These are phyloP conservation scores for Coemansia sp. DNA, from an alignment of 192 early-diverging fungal genomes.

Conservation along the genomic window DNA sequence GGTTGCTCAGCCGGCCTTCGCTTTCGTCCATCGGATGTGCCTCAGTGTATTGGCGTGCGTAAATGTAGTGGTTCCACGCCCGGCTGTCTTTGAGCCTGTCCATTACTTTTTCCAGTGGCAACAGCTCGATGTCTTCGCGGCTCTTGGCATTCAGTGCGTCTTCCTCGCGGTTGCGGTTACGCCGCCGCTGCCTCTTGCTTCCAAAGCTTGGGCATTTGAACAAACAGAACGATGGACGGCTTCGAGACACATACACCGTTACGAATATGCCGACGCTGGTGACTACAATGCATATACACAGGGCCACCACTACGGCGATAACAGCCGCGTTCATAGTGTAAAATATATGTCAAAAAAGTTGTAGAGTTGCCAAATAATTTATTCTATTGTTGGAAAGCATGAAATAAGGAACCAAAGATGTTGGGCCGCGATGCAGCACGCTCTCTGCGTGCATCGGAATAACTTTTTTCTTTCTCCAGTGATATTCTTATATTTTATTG, in stretches of 20 bases:
- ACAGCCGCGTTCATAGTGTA: slow-evolving; percentile 16
- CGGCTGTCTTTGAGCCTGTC: slow-evolving; percentile 27
- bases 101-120: slow-evolving; percentile 34
- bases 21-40: slow-evolving; percentile 47
- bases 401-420: not conserved
- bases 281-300: slow-evolving; percentile 23
- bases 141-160: slow-evolving; percentile 5
- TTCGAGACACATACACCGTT: slow-evolving; percentile 10
- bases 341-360: not conserved
- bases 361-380: not conserved
- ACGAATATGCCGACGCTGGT: slow-evolving; percentile 8
- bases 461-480: too few relatives aligned
- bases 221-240: slow-evolving; percentile 6
- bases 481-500: not conserved
- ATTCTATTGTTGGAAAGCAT: not conserved
- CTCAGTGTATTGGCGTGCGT: slow-evolving; percentile 58
- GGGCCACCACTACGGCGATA: slow-evolving; percentile 27
- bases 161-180: slow-evolving; percentile 4
- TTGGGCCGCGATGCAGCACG: too few relatives aligned
- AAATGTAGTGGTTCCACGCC: slow-evolving; percentile 36
- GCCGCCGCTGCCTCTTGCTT: not conserved
- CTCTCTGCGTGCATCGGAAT: too few relatives aligned
- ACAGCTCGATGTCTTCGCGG: slow-evolving; percentile 21
- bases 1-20: slow-evolving; percentile 27
- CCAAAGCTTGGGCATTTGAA: not conserved